A percentile compares a stretch with the other conserved stretches of the same genome.
Evolutionary conservation across 1,284 basidiomycete species (phyloP).

Genomic region (Sanghuangporus weigelae): DNA sequence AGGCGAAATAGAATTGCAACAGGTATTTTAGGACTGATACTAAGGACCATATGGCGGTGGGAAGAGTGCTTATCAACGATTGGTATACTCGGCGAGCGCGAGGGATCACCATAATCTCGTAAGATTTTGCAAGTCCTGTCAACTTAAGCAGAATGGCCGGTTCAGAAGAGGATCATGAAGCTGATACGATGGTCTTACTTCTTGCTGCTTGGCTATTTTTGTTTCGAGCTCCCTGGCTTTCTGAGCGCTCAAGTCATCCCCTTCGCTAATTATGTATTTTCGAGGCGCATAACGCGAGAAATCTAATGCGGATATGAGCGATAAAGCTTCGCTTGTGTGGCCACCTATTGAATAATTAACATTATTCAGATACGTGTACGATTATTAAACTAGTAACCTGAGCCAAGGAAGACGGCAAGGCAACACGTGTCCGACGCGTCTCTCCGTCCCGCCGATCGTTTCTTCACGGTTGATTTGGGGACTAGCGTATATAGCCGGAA

Average conservation of each 20-base stretch:
- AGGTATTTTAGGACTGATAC: slow-evolving; percentile 50
- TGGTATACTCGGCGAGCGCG: slow-evolving; percentile 86
- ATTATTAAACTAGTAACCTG: slow-evolving; percentile 34
- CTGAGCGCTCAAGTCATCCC: slow-evolving; percentile 72
- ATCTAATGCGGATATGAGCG: slow-evolving; percentile 74
- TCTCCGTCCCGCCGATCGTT: neutral
- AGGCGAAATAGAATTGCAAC: slow-evolving; percentile 43
- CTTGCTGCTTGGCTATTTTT: slow-evolving; percentile 15
- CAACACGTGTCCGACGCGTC: slow-evolving; percentile 24
- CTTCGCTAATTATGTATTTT: slow-evolving; percentile 80
- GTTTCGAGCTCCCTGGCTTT: slow-evolving; percentile 70
- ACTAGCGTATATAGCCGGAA: neutral
- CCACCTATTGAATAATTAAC: slow-evolving; percentile 59
- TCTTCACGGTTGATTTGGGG: neutral
- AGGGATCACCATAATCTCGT: slow-evolving; percentile 64
- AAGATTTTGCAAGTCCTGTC: slow-evolving; percentile 25
- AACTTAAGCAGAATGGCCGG: slow-evolving; percentile 6
- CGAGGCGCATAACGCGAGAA: slow-evolving; percentile 72
- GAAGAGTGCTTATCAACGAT: slow-evolving; percentile 58
- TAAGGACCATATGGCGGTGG: slow-evolving; percentile 61
- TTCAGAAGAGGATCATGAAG: neutral
- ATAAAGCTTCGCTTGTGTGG: slow-evolving; percentile 87
- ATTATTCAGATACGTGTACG: neutral
- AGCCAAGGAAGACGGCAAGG: slow-evolving; percentile 56
- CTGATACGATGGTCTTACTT: neutral